Evolutionary conservation across 2,329 filamentous ascomycete genomes (phyloP), one percentile per base, ranked within the genome.

Genomic region (Microdochium paspali): DNA sequence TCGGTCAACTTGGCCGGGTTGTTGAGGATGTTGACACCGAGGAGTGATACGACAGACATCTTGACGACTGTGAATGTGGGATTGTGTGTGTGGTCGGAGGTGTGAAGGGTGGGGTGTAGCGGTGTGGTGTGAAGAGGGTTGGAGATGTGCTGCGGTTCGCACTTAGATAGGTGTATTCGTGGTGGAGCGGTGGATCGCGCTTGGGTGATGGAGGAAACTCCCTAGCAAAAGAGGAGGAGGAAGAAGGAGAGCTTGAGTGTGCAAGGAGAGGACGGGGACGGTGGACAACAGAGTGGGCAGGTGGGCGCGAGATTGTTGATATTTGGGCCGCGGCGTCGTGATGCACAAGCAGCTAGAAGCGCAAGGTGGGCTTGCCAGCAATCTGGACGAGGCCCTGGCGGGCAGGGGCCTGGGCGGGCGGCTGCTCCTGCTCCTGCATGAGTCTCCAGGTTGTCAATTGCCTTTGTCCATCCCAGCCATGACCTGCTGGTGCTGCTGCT

Each of bases 1-100:
- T 91, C 87, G 59, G 82, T 85, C 72, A 98, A 97, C 58, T 86
- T 82, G 61, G 93, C 90, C 61, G 93, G 93, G 73, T 98, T 98
- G 80, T 98, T 97, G 66, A 90, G 77, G 58, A 98, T 87, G 69
- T 93, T 87, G 61, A 98, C 93, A 63, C 91, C 91, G 56, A 98
- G 81, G 50, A 98, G 83, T 57, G 90, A 95, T 54, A 98, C 90
- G 63, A 96, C 87, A 64, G 93, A 96, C 93, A 96, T 96, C 56
- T 64, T 78, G 71, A 48, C 39, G 50, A 49, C 43, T 31, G 46
- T 48, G 46, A 46, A 47, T 47, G 49, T 46, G 28, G 24, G 44
- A 7, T 28, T 28, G 28, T 45, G 25, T 39, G n/a, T n/a, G 35
- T 42, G 25, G 42, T 45, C 18, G 25, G 42, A 21, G 26, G 9